Conservation (phyloP, 2,329 filamentous ascomycete species). For the Nigrospora osmanthi region DNA sequence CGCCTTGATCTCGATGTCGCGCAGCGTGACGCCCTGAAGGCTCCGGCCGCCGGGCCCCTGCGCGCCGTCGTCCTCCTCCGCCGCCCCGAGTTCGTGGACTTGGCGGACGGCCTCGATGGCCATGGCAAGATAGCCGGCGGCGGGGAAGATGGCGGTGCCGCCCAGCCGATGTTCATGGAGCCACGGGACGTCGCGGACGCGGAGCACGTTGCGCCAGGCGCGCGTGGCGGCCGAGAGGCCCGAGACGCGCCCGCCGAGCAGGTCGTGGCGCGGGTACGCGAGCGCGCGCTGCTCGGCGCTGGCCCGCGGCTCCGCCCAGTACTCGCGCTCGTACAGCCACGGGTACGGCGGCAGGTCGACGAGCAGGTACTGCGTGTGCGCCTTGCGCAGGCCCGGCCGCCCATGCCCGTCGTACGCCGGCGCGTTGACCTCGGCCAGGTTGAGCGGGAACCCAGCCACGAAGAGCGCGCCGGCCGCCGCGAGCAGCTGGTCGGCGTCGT, state of each 20-base stretch:
- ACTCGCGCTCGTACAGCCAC: slow-evolving; percentile 12
- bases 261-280: slow-evolving; percentile 8
- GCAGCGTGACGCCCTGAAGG: too few relatives aligned
- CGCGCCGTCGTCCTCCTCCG: too few relatives aligned
- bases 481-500: slow-evolving; percentile 9
- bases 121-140: slow-evolving; percentile 1
- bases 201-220: slow-evolving; percentile 26
- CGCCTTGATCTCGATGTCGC: too few relatives aligned
- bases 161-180: neutral
- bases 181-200: slow-evolving; percentile 25
- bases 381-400: neutral
- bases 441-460: slow-evolving; percentile 8
- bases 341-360: slow-evolving; percentile 12
- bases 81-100: too few relatives aligned
- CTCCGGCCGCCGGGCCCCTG: too few relatives aligned
- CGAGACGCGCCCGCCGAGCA: slow-evolving; percentile 4
- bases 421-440: neutral
- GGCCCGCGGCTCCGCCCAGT: slow-evolving; percentile 10
- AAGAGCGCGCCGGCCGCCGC: slow-evolving; percentile 10
- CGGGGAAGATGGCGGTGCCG: slow-evolving; percentile 1
- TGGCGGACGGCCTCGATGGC: slow-evolving; percentile 5
- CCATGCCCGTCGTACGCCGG: neutral
- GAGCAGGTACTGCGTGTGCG: neutral
- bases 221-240: slow-evolving; percentile 4
- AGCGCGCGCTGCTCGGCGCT: slow-evolving; percentile 6